A percentile compares a stretch with the other conserved stretches of the same genome.
phyloP scores from a whole-genome alignment of 2,329 filamentous ascomycete genomes.

The Cercospora sojina region DNA sequence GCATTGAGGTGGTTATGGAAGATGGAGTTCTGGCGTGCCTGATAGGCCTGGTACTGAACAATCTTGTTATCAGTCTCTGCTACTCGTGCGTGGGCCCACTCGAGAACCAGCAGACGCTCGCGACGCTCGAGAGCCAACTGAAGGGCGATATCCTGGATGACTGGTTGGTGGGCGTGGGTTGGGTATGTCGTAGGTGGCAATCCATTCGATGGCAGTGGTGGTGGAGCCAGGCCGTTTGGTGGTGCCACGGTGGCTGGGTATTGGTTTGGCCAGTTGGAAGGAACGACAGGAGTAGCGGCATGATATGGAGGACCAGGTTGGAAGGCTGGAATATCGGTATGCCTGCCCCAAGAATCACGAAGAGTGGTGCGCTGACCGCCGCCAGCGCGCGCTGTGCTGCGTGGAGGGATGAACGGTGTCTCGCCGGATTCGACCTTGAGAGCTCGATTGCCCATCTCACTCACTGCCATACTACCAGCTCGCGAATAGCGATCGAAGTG shows the following conservation, averaged over 20 bases:
- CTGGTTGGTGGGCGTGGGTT: not conserved
- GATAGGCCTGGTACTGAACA: not conserved
- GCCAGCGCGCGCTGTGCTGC: not conserved
- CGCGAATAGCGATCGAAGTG: not conserved
- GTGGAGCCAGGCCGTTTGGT: not conserved
- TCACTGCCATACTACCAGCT: not conserved
- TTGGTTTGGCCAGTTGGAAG: not conserved
- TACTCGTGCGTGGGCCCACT: not conserved
- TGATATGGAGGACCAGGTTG: not conserved
- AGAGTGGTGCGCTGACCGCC: not conserved
- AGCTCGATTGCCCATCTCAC: not conserved
- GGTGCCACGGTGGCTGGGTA: not conserved
- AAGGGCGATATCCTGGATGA: not conserved
- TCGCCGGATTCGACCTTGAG: not conserved
- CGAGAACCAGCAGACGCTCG: not conserved
- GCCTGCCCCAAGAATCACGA: not conserved
- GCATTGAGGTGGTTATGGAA: not conserved
- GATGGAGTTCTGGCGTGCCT: not conserved
- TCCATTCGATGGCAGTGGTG: not conserved
- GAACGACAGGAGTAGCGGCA: not conserved
- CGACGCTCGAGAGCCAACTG: not conserved
- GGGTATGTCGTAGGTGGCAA: not conserved
- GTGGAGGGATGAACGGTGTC: not conserved
- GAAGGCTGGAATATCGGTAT: not conserved
- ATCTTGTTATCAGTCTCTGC: slow-evolving; percentile 1